These are phyloP conservation scores for Pelargonium myrrhifolium DNA, from an alignment of 441 rosid species.

Conservation along the genomic window DNA sequence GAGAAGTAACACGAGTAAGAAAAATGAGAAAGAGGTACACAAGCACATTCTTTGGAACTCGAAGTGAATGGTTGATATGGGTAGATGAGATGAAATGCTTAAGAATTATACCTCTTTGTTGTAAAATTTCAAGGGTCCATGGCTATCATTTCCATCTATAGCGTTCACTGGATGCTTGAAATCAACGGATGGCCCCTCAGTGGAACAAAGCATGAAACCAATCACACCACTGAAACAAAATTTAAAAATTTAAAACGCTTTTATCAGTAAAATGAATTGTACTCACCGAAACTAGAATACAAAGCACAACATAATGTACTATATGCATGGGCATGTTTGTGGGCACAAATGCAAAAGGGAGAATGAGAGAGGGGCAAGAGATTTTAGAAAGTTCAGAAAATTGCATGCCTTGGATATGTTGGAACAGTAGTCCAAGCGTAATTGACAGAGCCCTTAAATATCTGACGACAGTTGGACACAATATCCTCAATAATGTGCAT, in stretches of 20 bases:
- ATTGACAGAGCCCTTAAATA: slow-evolving; percentile 84
- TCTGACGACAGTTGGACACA: slow-evolving; percentile 66
- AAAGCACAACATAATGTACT: too few relatives aligned
- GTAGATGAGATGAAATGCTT: not conserved
- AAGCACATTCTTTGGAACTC: not conserved
- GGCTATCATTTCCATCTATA: slow-evolving; percentile 38
- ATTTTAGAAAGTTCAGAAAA: not conserved
- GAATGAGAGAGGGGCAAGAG: too few relatives aligned
- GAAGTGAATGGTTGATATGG: not conserved
- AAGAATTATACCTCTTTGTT: slow-evolving; percentile 54
- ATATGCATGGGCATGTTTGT: too few relatives aligned
- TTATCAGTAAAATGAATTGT: not conserved
- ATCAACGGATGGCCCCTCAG: slow-evolving; percentile 79
- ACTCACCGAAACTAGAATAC: too few relatives aligned
- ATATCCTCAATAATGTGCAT: slow-evolving; percentile 92
- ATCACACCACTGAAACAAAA: slow-evolving; percentile 62
- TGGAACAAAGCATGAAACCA: slow-evolving; percentile 93
- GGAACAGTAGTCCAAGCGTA: slow-evolving; percentile 98
- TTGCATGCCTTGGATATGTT: slow-evolving; percentile 74
- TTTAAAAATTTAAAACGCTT: too few relatives aligned
- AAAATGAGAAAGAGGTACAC: not conserved
- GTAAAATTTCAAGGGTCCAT: slow-evolving; percentile 64
- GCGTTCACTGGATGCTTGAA: slow-evolving; percentile 82
- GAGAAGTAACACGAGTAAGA: not conserved
- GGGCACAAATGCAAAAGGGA: too few relatives aligned